Percentiles rank a stretch among this genome's conserved stretches.
Evolutionary conservation across 1,139 yeast species (phyloP).

Genomic region (Yamadazyma diospyri): DNA sequence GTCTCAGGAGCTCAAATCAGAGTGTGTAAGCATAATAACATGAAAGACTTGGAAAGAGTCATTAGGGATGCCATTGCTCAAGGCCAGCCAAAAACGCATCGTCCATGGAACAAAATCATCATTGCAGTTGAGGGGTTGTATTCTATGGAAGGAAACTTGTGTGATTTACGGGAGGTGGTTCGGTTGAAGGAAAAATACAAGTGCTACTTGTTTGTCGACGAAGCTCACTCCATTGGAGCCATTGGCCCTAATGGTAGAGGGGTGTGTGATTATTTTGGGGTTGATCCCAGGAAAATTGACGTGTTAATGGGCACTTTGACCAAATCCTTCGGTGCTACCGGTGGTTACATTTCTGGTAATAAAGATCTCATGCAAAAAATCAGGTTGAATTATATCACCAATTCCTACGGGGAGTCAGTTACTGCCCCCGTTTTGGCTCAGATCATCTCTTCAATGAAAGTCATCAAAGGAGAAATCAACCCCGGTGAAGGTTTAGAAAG

Average conservation of each 20-base stretch:
- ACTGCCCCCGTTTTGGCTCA: conserved; percentile 92
- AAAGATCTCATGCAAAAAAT: conserved; percentile 67
- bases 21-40: conserved; percentile 89
- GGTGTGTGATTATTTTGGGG: conserved; percentile 86
- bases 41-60: conserved; percentile 73
- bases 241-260: conserved; percentile 94
- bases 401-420: conserved; percentile 76
- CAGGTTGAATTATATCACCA: conserved; percentile 69
- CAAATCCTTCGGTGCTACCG: conserved; percentile 97
- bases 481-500: conserved; percentile 96
- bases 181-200: conserved; percentile 81
- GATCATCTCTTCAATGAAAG: conserved; percentile 73
- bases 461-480: conserved; percentile 74
- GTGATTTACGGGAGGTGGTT: conserved; percentile 75
- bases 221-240: conserved; percentile 98
- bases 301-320: conserved; percentile 96
- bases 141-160: conserved; percentile 97
- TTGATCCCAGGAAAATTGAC: conserved; percentile 74
- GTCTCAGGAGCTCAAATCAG: conserved; percentile 90
- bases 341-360: conserved; percentile 88
- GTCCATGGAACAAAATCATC: conserved; percentile 95
- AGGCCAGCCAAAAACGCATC: conserved; percentile 94
- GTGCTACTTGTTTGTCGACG: conserved; percentile 88
- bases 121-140: conserved; percentile 94
- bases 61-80: conserved; percentile 86